Percentiles rank a stretch among this genome's conserved stretches.
Evolutionary conservation across 2,329 filamentous ascomycete species (phyloP).

Genomic region (Elsinoe arachidis): DNA sequence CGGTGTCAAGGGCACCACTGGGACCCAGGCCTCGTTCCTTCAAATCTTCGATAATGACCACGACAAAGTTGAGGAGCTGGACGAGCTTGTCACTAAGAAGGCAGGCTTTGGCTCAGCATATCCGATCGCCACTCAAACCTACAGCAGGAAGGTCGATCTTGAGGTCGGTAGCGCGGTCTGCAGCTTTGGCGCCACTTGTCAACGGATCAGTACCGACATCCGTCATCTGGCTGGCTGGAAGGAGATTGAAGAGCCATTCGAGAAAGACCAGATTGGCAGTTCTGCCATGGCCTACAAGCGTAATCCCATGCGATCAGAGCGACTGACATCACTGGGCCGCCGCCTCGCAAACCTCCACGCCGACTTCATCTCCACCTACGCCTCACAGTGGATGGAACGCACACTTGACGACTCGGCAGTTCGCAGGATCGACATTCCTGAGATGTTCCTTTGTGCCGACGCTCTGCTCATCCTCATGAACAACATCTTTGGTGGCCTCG

Average conservation of each 20-base stretch:
- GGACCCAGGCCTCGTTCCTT: conserved; percentile 71
- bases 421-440: conserved; percentile 45
- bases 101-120: conserved; percentile 55
- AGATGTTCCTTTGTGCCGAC: conserved; percentile 42
- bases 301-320: conserved; percentile 51
- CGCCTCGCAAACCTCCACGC: conserved; percentile 41
- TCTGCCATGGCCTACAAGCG: conserved; percentile 62
- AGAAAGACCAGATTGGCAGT: conserved; percentile 67
- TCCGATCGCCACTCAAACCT: conserved; percentile 63
- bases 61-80: conserved; percentile 52
- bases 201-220: conserved; percentile 67
- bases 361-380: conserved; percentile 57
- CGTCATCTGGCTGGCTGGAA: conserved; percentile 66
- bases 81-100: conserved; percentile 56
- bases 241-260: conserved; percentile 78
- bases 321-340: conserved; percentile 51
- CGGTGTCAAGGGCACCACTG: conserved; percentile 63
- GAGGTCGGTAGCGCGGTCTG: conserved; percentile 71
- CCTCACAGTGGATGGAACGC: conserved; percentile 68
- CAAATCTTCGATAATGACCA: conserved; percentile 57
- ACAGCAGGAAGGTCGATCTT: conserved; percentile 74
- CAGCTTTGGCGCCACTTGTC: conserved; percentile 69
- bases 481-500: conserved; percentile 63
- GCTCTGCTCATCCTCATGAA: conserved; percentile 41
- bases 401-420: conserved; percentile 71